A percentile compares a stretch with the other conserved stretches of the same genome.
These are phyloP conservation scores for Aspergillus nomiae DNA, from an alignment of 2,329 filamentous ascomycete genomes.

Conservation along the genomic window DNA sequence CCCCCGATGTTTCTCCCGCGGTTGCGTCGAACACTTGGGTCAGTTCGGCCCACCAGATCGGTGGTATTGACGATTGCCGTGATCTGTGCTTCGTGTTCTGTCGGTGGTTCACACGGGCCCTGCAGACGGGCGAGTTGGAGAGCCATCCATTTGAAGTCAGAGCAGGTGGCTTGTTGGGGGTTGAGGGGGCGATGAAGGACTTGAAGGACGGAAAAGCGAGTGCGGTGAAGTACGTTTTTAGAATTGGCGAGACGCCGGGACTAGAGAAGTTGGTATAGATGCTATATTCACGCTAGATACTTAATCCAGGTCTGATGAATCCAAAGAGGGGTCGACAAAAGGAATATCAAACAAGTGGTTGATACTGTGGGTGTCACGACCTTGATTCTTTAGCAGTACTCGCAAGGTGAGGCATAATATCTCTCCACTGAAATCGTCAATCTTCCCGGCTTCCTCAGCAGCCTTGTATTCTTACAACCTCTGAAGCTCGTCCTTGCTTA, in stretches of 20 bases:
- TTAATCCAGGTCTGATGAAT: too few relatives aligned
- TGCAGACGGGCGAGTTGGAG: constrained; percentile 51
- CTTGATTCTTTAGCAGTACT: too few relatives aligned
- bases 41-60: constrained; percentile 8
- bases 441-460: too few relatives aligned
- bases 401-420: too few relatives aligned
- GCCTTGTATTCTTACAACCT: too few relatives aligned
- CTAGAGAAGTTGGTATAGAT: too few relatives aligned
- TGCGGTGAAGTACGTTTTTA: constrained; percentile 62
- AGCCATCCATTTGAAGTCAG: constrained; percentile 54
- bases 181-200: constrained; percentile 55
- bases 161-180: constrained; percentile 54
- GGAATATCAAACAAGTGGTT: too few relatives aligned
- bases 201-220: constrained; percentile 64
- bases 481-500: too few relatives aligned
- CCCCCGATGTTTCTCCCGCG: constrained; percentile 8
- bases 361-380: too few relatives aligned
- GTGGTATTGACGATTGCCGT: constrained; percentile 10
- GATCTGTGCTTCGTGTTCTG: constrained; percentile 47
- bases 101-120: constrained; percentile 45
- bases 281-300: too few relatives aligned
- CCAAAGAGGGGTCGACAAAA: too few relatives aligned
- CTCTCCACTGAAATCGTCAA: too few relatives aligned
- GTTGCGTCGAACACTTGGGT: constrained; percentile 12
- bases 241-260: constrained; percentile 48